These are phyloP conservation scores for Globisporangium uncinulatum DNA, from an alignment of 352 stramenopile species.

Conservation along the genomic window DNA sequence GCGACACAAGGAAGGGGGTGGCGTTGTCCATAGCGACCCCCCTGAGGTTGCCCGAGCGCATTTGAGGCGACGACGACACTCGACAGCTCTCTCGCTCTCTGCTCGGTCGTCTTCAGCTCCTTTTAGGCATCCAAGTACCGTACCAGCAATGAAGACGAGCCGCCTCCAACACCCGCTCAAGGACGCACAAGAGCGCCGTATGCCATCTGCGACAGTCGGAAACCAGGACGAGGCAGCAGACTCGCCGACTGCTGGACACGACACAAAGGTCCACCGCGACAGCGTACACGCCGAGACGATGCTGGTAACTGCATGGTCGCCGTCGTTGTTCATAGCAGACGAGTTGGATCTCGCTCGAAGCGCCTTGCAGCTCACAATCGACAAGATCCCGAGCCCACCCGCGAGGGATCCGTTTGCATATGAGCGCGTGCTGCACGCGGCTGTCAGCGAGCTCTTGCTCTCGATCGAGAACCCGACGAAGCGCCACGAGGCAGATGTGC, in stretches of 20 bases:
- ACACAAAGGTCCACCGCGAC: not conserved
- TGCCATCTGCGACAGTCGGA: not conserved
- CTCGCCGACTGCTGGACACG: not conserved
- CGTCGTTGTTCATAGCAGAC: not conserved
- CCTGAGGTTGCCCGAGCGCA: too few relatives aligned
- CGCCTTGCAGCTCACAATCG: not conserved
- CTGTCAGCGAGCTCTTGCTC: constrained; percentile 1
- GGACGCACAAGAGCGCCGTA: constrained; percentile 6
- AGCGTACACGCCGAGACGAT: too few relatives aligned
- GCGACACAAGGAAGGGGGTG: not conserved
- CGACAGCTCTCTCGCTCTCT: not conserved
- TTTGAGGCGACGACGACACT: not conserved
- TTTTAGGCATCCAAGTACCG: not conserved
- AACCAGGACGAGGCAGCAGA: not conserved
- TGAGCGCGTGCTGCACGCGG: not conserved
- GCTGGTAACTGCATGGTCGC: not conserved
- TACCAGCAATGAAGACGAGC: constrained; percentile 10
- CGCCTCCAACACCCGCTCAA: constrained; percentile 18
- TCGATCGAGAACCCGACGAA: constrained; percentile 6
- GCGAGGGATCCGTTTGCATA: not conserved
- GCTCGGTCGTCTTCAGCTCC: not conserved
- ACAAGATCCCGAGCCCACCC: not conserved
- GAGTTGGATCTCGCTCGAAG: constrained; percentile 5
- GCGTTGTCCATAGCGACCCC: not conserved
- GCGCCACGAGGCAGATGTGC: constrained; percentile 13